Base-by-base conservation (phyloP, 495 filamentous ascomycete species). In the Pseudoneurospora amorphoporcata region DNA sequence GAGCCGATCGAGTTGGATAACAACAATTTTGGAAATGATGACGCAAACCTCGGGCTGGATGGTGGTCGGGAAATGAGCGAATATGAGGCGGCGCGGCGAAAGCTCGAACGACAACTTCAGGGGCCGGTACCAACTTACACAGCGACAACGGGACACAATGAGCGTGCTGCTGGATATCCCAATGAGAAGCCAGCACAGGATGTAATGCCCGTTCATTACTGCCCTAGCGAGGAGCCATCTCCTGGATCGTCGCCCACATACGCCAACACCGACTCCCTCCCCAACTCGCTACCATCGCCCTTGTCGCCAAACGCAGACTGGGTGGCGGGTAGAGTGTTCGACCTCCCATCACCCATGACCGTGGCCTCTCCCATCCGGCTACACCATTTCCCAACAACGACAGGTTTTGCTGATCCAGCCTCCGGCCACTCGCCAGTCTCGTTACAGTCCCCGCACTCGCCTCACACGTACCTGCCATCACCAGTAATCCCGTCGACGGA, bases 1-100 rank as follows among this genome's bases (percentile, higher is more conserved):
- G 83, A 81, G 16, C 85, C 85, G 1, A 84, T 83, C 29, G 86
- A 87, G 75, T 77, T 87, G 38, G 85, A 87, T 53, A 82, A 80
- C 68, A 82, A 80, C 37, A 77, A 81, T 29, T 71, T 79, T 35
- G 75, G 75, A 12, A 65, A 35, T 37, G 79, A 82, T 8, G 78
- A 79, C 4, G 80, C 82, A 17, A 80, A 83, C 39, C 68, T 82
- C 37, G 79, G 80, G 8, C 78, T 75, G 17, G 75, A 79, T 38
- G 78, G 72, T 29, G 1, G 4, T 65, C 14, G 53, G 32, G 6
- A 35, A 1, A 71, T 83, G 39, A 84, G 79, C 53, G 78, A 79
- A 14, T 87, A 86, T 72, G 83, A 87, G 29, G 73, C 82, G 68
- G 81, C 82, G 5, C 77, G 81, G 70, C 77, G 77, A 68, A 86